phyloP scores from a whole-genome alignment of 1,284 basidiomycete species.

The Boletus mariae region DNA sequence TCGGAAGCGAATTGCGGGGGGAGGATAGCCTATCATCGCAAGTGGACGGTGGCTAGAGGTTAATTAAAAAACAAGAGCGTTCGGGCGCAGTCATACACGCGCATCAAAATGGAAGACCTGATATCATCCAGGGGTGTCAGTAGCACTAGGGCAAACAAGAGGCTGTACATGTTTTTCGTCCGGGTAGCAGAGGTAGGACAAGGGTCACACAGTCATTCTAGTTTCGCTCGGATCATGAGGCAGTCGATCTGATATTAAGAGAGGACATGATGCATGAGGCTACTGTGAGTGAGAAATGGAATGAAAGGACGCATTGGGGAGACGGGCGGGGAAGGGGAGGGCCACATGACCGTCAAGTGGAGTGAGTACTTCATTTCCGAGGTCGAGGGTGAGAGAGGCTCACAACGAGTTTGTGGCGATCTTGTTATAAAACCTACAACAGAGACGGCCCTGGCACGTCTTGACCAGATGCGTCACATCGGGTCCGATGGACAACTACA shows the following conservation, averaged over 20 bases:
- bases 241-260: conserved; percentile 34
- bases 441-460: conserved; percentile 31
- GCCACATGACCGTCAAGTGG: conserved; percentile 14
- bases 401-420: conserved; percentile 5
- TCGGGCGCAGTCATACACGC: conserved; percentile 34
- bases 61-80: conserved; percentile 16
- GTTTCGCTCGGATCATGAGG: conserved; percentile 28
- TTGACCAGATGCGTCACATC: conserved; percentile 36
- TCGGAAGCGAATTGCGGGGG: conserved; percentile 10
- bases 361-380: conserved; percentile 36
- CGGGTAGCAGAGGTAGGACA: not conserved
- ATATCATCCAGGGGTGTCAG: conserved; percentile 22
- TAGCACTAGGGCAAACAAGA: conserved; percentile 19
- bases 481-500: conserved; percentile 37
- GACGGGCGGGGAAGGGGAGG: conserved; percentile 1
- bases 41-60: not conserved
- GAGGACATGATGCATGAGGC: conserved; percentile 31
- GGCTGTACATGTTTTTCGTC: conserved; percentile 21
- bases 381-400: conserved; percentile 21
- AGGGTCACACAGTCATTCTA: conserved; percentile 29
- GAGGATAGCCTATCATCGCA: conserved; percentile 7
- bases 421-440: conserved; percentile 30
- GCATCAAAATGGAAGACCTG: conserved; percentile 35
- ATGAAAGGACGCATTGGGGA: no score
- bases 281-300: not conserved